Percentiles rank a stretch among this genome's conserved stretches.
Conservation (phyloP, 768 basidiomycete species). For the Russula vinacea region DNA sequence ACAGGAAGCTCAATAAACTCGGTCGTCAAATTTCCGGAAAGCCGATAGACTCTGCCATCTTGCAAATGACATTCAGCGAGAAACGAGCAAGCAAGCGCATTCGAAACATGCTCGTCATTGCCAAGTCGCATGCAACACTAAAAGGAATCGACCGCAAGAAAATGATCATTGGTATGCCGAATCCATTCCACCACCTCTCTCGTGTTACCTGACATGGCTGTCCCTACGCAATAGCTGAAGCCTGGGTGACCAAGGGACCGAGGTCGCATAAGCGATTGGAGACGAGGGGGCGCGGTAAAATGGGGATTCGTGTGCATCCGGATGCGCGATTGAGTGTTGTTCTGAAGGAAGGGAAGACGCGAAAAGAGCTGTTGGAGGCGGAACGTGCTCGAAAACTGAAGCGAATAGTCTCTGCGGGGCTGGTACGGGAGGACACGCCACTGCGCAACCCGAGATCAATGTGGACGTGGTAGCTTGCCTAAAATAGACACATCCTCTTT, state of each 20-base stretch:
- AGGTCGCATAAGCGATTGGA: conserved; percentile 64
- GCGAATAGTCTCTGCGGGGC: conserved; percentile 74
- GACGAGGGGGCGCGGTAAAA: conserved; percentile 77
- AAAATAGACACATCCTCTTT: conserved; percentile 16
- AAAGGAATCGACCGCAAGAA: conserved; percentile 70
- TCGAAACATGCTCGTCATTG: conserved; percentile 83
- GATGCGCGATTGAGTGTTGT: conserved; percentile 73
- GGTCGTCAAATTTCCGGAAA: conserved; percentile 84
- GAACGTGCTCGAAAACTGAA: conserved; percentile 65
- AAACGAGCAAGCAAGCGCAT: conserved; percentile 85
- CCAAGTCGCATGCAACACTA: conserved; percentile 78
- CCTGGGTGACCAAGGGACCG: conserved; percentile 90
- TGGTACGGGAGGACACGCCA: conserved; percentile 76
- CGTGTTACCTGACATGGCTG: conserved; percentile 2
- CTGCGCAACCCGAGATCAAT: conserved; percentile 66
- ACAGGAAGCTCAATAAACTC: conserved; percentile 87
- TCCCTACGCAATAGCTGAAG: conserved; percentile 57
- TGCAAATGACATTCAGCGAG: conserved; percentile 95
- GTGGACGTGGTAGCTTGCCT: conserved; percentile 69
- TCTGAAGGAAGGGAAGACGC: conserved; percentile 76
- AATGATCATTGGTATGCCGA: conserved; percentile 74
- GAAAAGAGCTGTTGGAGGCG: conserved; percentile 60
- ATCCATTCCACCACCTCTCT: neutral
- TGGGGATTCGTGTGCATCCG: conserved; percentile 73
- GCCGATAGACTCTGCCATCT: conserved; percentile 90